Base-by-base conservation (phyloP, 129 eudicot species). In the Logfia minima region DNA sequence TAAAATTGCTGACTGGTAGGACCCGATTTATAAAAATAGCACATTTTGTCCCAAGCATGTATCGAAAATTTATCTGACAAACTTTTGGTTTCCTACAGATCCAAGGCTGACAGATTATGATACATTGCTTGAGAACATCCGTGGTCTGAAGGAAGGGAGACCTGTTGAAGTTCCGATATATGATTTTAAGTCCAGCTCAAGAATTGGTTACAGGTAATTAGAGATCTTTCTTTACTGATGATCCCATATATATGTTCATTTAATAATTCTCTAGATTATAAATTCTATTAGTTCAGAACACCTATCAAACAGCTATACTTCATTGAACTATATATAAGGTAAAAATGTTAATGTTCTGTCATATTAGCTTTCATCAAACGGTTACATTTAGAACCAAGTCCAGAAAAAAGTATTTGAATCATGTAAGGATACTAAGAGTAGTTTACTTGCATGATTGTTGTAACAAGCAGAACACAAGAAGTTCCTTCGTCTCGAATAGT, bases 101-200 rank as follows among this genome's bases (percentile, higher is more conserved):
- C 99, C 99, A 64, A 88, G 97, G 75, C 80, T 95, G 82, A 95
- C 99, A 4, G 99, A 95, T 85, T 95, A 95, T 26, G 96, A 89
- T 80, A 91, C 97, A 7, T 77, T 95, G 79, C 99, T 95, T 28
- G 90, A 95, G 76, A 95, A 95, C 77, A 91, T 95, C 43, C 88
- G 64, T 68, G 96, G 89, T 24, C 65, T 95, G 41, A 91, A 85
- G 85, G 96, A 82, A 80, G 99, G 99, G 83, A 87, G 75, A 26
- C 51, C 99, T 29, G 97, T 95, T 69, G 88, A 95, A 80, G 96
- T 88, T 70, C 99, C 99, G 13, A 85, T 95, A 13, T 95, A 95
- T 81, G 99, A 95, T 81, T 95, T 91, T 77, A 95, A 95, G 81
- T 79, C 97, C 56, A 95, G 99, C 81, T 84, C 94, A 55, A 91